These are phyloP conservation scores for Cerioporus squamosus DNA, from an alignment of 1,284 basidiomycete genomes.

Conservation along the genomic window DNA sequence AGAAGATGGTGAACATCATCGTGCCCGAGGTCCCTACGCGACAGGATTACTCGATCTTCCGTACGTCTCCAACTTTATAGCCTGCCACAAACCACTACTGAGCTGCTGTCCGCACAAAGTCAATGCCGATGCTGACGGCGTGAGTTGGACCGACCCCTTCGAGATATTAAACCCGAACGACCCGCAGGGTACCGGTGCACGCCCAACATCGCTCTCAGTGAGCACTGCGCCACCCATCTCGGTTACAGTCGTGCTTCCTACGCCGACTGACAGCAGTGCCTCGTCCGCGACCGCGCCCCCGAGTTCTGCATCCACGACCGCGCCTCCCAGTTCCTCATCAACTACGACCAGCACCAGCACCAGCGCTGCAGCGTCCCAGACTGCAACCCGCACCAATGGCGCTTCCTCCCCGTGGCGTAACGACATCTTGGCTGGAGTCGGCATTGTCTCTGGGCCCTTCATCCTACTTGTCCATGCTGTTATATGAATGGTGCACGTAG, in stretches of 20 bases:
- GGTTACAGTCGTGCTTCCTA: slow-evolving; percentile 1
- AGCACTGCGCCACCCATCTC: not conserved
- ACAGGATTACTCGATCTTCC: not conserved
- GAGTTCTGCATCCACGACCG: not conserved
- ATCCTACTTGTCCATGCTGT: not conserved
- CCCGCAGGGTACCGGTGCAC: not conserved
- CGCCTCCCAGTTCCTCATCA: not conserved
- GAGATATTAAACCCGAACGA: not conserved
- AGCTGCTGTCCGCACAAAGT: not conserved
- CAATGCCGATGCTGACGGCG: not conserved
- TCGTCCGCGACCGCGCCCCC: not conserved
- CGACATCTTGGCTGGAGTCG: not conserved
- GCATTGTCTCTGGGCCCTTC: not conserved
- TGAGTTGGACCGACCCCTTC: not conserved
- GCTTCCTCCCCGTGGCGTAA: not conserved
- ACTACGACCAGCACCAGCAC: not conserved
- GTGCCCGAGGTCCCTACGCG: slow-evolving; percentile 1
- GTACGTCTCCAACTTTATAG: not conserved
- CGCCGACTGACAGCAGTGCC: not conserved
- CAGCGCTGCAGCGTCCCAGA: too few relatives aligned
- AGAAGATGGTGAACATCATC: slow-evolving; percentile 1
- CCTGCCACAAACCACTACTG: too few relatives aligned
- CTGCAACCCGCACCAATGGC: not conserved
- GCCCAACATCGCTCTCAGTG: not conserved
- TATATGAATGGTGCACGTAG: not conserved